These are phyloP conservation scores for Liquidambar formosana DNA, from an alignment of 164 flowering plant species.

Conservation along the genomic window DNA sequence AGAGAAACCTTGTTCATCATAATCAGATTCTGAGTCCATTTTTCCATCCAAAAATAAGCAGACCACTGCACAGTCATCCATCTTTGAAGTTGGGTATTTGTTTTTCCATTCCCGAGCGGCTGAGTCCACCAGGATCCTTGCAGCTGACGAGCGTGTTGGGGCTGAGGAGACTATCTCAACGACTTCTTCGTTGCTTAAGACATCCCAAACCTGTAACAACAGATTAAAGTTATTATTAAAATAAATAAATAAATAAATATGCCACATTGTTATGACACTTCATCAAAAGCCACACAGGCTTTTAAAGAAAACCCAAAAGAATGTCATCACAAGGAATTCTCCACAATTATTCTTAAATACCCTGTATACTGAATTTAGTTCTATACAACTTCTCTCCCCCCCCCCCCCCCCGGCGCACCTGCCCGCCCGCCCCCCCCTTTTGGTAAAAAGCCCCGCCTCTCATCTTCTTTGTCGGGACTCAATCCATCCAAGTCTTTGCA, in stretches of 20 bases:
- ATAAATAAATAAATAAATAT: not conserved
- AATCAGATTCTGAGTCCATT: slow-evolving; percentile 82
- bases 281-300: not conserved
- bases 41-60: slow-evolving; percentile 81
- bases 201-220: slow-evolving; percentile 85
- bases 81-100: slow-evolving; percentile 89
- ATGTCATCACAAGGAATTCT: too few species aligned
- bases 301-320: too few species aligned
- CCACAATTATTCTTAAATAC: too few species aligned
- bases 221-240: not conserved
- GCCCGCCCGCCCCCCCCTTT: too few species aligned
- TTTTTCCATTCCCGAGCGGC: slow-evolving; percentile 90
- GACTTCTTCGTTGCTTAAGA: slow-evolving; percentile 89
- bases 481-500: too few species aligned
- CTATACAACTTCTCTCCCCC: too few species aligned
- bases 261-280: not conserved
- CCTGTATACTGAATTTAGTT: too few species aligned
- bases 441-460: too few species aligned
- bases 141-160: slow-evolving; percentile 68
- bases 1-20: slow-evolving; percentile 61
- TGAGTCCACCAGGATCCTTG: slow-evolving; percentile 69
- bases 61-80: slow-evolving; percentile 95
- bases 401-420: too few species aligned
- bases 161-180: slow-evolving; percentile 78
- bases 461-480: too few species aligned